Conservation (phyloP, 78 protist species). For the Cavenderia fasciculata region DNA sequence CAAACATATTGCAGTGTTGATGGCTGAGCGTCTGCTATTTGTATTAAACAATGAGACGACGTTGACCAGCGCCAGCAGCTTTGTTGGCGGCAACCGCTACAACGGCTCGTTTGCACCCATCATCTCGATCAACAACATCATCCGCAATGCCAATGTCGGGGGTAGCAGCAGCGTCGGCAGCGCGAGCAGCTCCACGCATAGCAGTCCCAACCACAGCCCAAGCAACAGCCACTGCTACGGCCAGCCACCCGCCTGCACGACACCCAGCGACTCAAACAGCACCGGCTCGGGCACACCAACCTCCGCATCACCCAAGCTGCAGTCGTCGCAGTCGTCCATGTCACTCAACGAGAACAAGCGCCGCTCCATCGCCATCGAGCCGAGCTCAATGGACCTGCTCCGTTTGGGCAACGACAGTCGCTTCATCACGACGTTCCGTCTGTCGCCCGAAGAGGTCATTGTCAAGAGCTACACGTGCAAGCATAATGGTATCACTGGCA, state of each 20-base stretch:
- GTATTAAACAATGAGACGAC: not conserved
- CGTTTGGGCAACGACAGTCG: conserved; percentile 27
- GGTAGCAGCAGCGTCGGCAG: not conserved
- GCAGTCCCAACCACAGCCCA: not conserved
- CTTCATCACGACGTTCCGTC: conserved; percentile 41
- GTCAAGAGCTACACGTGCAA: conserved; percentile 64
- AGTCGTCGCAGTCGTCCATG: not conserved
- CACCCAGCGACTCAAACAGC: not conserved
- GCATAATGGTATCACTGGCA: conserved; percentile 64
- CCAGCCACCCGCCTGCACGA: not conserved
- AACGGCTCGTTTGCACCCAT: not conserved
- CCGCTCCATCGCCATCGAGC: conserved; percentile 31
- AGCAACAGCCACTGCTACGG: not conserved
- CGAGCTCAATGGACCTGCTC: conserved; percentile 9
- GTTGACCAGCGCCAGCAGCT: not conserved
- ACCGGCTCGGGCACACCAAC: not conserved
- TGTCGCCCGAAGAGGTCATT: conserved; percentile 66
- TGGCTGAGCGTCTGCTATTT: conserved; percentile 21
- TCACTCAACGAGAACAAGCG: not conserved
- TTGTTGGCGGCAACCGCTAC: too few species aligned
- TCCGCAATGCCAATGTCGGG: not conserved
- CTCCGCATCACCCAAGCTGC: conserved; percentile 31
- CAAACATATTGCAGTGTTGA: conserved; percentile 41
- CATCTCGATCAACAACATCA: not conserved
- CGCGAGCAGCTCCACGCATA: not conserved